A percentile compares a stretch with the other conserved stretches of the same genome.
These are phyloP conservation scores for Talaromyces nanjingensis DNA, from an alignment of 495 filamentous ascomycete genomes.

Conservation along the genomic window DNA sequence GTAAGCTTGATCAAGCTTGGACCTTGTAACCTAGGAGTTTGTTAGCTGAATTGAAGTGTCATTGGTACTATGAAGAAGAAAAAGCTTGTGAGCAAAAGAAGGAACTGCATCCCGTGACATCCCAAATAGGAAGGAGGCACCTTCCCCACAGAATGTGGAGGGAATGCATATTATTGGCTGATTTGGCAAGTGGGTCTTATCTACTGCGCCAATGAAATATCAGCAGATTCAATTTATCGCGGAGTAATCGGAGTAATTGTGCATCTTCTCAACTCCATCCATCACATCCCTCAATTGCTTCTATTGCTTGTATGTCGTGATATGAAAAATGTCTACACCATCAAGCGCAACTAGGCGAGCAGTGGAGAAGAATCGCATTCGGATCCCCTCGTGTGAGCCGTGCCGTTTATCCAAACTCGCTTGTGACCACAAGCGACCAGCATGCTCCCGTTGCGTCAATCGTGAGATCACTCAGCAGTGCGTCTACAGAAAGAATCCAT, in stretches of 20 bases:
- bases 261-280: neutral
- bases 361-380: slow-evolving; percentile 7
- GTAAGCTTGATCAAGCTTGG: neutral
- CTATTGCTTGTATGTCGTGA: neutral
- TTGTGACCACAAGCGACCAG: slow-evolving; percentile 33
- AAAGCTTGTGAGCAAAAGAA: no score
- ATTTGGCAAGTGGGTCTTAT: neutral
- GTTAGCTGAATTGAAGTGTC: no score
- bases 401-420: slow-evolving; percentile 36
- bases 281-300: neutral
- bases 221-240: neutral
- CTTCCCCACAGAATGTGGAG: neutral
- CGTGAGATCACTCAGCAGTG: slow-evolving; percentile 20
- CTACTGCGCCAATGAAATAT: neutral
- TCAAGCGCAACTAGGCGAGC: neutral
- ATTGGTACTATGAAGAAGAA: no score
- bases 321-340: neutral
- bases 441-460: slow-evolving; percentile 30
- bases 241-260: slow-evolving; percentile 1
- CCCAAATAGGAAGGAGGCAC: neutral
- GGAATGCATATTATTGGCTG: neutral
- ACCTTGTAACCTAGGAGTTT: no score
- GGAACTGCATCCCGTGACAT: neutral
- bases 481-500: slow-evolving; percentile 33
- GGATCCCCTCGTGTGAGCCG: slow-evolving; percentile 25